A percentile compares a stretch with the other conserved stretches of the same genome.
These are phyloP conservation scores for Syzygium syzygioides DNA, from an alignment of 441 rosid genomes.

Conservation along the genomic window DNA sequence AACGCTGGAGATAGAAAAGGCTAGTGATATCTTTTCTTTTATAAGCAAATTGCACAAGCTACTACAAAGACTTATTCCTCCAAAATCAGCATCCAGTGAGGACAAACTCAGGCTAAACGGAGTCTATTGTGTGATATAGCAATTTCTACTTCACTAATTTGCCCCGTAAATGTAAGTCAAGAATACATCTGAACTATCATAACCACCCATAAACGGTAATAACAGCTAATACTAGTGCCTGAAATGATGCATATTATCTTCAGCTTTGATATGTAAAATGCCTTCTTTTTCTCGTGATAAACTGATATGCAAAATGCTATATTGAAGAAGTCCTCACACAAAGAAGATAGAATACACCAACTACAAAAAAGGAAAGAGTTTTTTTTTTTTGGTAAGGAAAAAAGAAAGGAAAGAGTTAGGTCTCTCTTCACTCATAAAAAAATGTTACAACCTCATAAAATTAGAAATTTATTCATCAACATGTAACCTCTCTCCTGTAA, in stretches of 20 bases:
- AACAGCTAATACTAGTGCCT: not conserved
- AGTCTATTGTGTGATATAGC: not conserved
- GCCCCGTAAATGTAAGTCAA: not conserved
- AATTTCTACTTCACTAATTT: not conserved
- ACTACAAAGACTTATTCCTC: not conserved
- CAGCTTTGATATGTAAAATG: not conserved
- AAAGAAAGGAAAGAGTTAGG: not conserved
- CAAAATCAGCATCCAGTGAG: not conserved
- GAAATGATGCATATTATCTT: not conserved
- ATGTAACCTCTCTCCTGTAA: not conserved
- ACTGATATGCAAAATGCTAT: not conserved
- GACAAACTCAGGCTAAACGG: not conserved
- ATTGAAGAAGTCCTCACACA: not conserved
- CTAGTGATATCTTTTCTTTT: not conserved
- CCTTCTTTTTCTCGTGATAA: not conserved
- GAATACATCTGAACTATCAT: not conserved
- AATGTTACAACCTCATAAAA: not conserved
- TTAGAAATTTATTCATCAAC: not conserved
- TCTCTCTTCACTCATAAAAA: not conserved
- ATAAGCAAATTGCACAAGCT: not conserved
- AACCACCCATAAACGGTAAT: not conserved
- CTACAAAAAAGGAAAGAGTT: not conserved
- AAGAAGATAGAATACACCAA: not conserved
- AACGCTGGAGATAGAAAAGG: not conserved
- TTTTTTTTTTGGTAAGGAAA: no score